These are phyloP conservation scores for Fraxinus platypoda DNA, from an alignment of 305 asterid species.

Conservation along the genomic window DNA sequence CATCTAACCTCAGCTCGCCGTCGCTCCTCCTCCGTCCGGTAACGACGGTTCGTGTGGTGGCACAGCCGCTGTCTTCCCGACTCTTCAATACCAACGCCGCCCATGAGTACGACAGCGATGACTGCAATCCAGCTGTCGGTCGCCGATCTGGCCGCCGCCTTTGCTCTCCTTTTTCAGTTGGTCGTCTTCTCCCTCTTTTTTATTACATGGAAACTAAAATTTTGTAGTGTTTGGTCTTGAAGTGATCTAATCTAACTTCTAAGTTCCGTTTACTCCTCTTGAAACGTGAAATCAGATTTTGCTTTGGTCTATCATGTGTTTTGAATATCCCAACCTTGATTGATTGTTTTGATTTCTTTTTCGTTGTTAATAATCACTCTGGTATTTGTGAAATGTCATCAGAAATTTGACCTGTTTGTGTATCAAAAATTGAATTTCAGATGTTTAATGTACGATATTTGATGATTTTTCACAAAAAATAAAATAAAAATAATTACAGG, in stretches of 20 bases:
- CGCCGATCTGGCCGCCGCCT: background rate
- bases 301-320: background rate
- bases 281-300: background rate
- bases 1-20: constrained; percentile 2
- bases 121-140: background rate
- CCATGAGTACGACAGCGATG: background rate
- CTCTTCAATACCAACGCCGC: background rate
- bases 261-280: background rate
- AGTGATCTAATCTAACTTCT: background rate
- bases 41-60: background rate
- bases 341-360: background rate
- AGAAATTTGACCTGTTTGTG: background rate
- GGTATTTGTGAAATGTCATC: background rate
- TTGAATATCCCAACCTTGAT: background rate
- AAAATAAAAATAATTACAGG: background rate
- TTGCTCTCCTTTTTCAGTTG: background rate
- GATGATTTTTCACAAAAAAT: background rate
- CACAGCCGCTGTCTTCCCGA: constrained; percentile 1
- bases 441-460: background rate
- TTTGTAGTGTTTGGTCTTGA: background rate
- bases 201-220: background rate
- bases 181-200: background rate
- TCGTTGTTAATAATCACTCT: background rate
- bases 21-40: background rate
- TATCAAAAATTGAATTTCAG: background rate